Evolutionary conservation across 1,284 basidiomycete genomes (phyloP).

Genomic region (Malassezia sp.): DNA sequence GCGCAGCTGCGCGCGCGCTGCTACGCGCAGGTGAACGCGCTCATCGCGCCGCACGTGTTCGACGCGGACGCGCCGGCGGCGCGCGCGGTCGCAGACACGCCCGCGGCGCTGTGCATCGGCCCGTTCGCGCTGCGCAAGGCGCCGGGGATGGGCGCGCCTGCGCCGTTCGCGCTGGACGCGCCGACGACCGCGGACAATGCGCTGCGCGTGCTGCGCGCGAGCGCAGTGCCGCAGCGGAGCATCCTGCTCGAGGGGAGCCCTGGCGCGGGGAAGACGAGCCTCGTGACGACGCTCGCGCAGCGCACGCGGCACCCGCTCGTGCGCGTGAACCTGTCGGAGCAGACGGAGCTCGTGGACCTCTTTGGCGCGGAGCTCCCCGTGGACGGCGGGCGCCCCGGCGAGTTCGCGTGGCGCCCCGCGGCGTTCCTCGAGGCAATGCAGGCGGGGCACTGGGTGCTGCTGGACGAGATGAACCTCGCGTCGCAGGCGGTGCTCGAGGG

Average conservation of each 20-base stretch:
- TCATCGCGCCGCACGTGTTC: conserved; percentile 42
- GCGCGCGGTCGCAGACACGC: conserved; percentile 36
- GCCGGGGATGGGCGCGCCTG: conserved; percentile 20
- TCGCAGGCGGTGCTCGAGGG: conserved; percentile 86
- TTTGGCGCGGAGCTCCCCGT: conserved; percentile 94
- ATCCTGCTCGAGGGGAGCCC: conserved; percentile 94
- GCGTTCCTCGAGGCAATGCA: conserved; percentile 84
- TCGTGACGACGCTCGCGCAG: conserved; percentile 76
- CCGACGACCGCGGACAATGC: conserved; percentile 82
- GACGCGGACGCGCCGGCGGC: conserved; percentile 47
- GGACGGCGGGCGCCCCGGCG: conserved; percentile 77
- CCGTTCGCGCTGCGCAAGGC: conserved; percentile 65
- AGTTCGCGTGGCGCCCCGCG: conserved; percentile 95
- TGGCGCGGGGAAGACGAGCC: conserved; percentile 96
- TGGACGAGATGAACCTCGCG: conserved; percentile 98
- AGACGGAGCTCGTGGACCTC: conserved; percentile 90
- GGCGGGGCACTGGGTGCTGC: conserved; percentile 68
- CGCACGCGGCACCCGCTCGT: conserved; percentile 67
- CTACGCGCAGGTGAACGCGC: conserved; percentile 37
- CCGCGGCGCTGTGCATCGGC: conserved; percentile 57
- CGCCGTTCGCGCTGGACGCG: conserved; percentile 48
- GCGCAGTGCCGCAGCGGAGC: conserved; percentile 70
- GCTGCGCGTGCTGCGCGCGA: conserved; percentile 76
- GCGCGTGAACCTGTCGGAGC: conserved; percentile 97
- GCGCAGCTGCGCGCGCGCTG: conserved; percentile 60